These are phyloP conservation scores for Smithsoniella earleae DNA, from an alignment of 163 green algal species.

Conservation along the genomic window DNA sequence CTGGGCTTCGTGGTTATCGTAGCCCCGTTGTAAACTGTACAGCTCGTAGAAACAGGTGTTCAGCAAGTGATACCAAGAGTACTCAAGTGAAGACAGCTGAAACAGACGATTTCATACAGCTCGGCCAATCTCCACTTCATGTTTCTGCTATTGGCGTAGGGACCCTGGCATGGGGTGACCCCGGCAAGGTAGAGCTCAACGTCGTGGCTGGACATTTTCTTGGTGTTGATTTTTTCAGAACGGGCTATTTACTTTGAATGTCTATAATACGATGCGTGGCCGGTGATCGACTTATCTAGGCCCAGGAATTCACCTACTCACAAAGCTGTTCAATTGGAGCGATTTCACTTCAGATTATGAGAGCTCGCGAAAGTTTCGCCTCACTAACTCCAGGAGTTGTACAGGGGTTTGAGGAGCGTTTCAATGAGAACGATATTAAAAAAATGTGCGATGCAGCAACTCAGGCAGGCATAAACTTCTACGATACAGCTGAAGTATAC, in stretches of 20 bases:
- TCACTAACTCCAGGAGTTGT: not conserved
- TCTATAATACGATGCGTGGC: not conserved
- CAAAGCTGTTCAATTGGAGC: no score
- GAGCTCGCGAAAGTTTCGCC: not conserved
- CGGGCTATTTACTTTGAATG: not conserved
- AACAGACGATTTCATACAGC: not conserved
- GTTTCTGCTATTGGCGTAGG: slow-evolving; percentile 18
- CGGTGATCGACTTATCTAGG: no score
- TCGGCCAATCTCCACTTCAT: not conserved
- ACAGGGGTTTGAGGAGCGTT: slow-evolving; percentile 9
- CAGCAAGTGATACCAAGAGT: no score
- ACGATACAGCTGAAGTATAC: slow-evolving; percentile 31
- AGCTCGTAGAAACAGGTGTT: no score
- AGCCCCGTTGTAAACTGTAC: no score
- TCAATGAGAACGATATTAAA: slow-evolving; percentile 8
- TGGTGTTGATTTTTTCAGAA: not conserved
- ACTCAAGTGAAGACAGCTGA: not conserved
- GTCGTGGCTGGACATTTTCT: not conserved
- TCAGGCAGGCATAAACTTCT: slow-evolving; percentile 13
- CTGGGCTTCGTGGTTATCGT: no score
- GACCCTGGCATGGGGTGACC: slow-evolving; percentile 28
- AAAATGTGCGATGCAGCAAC: not conserved
- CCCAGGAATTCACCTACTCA: no score
- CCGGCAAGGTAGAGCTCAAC: not conserved
- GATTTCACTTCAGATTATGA: no score